Base-by-base conservation (phyloP, 106 monocot genomes). In the Vanilla planifolia region DNA sequence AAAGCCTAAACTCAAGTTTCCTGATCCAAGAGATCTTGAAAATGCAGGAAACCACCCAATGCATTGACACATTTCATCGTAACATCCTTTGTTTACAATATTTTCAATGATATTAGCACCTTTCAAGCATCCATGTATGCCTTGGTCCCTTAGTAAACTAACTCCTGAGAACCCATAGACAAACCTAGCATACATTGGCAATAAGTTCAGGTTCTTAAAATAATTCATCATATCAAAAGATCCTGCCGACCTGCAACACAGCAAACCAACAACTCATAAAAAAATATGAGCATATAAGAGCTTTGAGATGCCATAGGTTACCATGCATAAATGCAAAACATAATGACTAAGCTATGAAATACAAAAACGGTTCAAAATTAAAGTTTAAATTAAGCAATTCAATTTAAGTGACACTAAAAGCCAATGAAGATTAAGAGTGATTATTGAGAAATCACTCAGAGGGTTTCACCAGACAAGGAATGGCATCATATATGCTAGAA, bases 61-160 rank as follows among this genome's bases (percentile, higher is more conserved):
- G 10, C 21, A 35, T 17, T 15, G 1, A 35, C 20, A 2, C 7
- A 35, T 57, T 8, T 35, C 35, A 57, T 57, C 19, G 35, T 19
- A 57, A 36, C 20, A 26, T 36, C 34, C 57, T 35, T 2, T 36
- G 15, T 57, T 17, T 9, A 57, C 35, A 30, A 35, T 57, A 17
- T 57, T 57, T 57, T 33, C 20, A 57, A 35, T 10, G 6, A 33
- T 2, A 35, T 1, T 4, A 8, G 1, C 33, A 22, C 15, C 35
- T 34, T 33, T 57, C 28, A 57, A 57, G 53, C 28, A 53, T 30
- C 53, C 24, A 8, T 53, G 3, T 33, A 29, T 21, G 35, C 57
- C 33, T 35, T 35, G 33, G 20, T 17, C 11, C 20, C 20, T 7
- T 8, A 36, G 21, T 17, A 35, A 57, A 35, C 57, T 17, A 10